Conservation (phyloP, 2,329 filamentous ascomycete genomes). For the Pyrenophora seminiperda region DNA sequence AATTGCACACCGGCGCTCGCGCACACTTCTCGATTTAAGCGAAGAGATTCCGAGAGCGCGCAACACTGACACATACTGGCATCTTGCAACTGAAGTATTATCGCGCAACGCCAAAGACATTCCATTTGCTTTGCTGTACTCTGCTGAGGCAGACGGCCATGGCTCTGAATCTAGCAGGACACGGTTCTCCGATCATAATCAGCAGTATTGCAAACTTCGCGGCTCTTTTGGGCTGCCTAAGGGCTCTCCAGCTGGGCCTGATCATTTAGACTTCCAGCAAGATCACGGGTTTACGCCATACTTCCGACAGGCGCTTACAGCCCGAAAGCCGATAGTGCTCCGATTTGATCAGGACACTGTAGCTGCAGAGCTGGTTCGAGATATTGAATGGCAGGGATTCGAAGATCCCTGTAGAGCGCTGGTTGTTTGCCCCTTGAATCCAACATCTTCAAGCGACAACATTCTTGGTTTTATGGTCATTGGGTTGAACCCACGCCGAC, state of each 20-base stretch:
- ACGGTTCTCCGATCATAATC: conserved; percentile 10
- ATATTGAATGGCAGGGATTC: conserved; percentile 42
- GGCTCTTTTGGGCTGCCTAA: conserved; percentile 29
- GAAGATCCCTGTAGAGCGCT: conserved; percentile 42
- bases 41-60: conserved; percentile 72
- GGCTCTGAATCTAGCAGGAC: conserved; percentile 12
- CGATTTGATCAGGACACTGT: conserved; percentile 39
- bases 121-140: conserved; percentile 36
- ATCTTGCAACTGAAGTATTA: conserved; percentile 67
- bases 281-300: conserved; percentile 28
- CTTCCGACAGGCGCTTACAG: conserved; percentile 37
- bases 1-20: conserved; percentile 14
- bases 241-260: conserved; percentile 29
- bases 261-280: conserved; percentile 27
- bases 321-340: conserved; percentile 35
- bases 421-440: conserved; percentile 46
- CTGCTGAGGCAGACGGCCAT: conserved; percentile 20
- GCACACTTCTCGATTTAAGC: conserved; percentile 41
- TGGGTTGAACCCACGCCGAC: conserved; percentile 47
- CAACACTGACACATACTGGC: conserved; percentile 73
- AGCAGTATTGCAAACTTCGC: conserved; percentile 27
- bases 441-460: conserved; percentile 39
- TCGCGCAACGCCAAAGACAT: conserved; percentile 67
- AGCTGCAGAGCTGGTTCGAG: conserved; percentile 28
- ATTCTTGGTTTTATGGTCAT: conserved; percentile 49